Base-by-base conservation (phyloP, 768 basidiomycete genomes). In the Suillus occidentalis region DNA sequence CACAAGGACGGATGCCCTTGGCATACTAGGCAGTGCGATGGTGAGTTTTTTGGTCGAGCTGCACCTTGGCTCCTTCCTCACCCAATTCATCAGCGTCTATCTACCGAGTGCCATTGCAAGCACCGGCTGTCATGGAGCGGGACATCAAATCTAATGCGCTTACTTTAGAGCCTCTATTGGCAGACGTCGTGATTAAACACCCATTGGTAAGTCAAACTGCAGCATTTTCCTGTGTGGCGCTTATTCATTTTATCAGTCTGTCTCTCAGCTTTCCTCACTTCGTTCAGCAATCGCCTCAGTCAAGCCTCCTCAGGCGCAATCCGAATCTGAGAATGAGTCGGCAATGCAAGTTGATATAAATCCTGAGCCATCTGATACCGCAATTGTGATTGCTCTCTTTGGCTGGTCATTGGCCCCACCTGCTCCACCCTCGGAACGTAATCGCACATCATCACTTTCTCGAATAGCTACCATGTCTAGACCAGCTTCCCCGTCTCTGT, bases 1-100 rank as follows among this genome's bases (percentile, higher is more conserved):
- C 93, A 95, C 73, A 93, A 93, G 74, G 82, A 87, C 53, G 90
- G 90, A 0, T 95, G 93, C 71, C 92, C 93, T 3, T 95, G 93
- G 93, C 91, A 85, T 73, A 80, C 83, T 59, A 84, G 86, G 63
- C 93, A 94, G 72, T 94, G 92, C 68, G 90, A 93, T 74, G 78
- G 92, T 94, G 70, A 66, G 86, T 74, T 42, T 39, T 50, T 60
- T 37, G 66, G 49, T 50, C 3, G 52, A 18, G 18, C 14, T 56
- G 53, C 5, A n/a, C 28, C 34, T 60, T 37, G 70, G 7, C 67
- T 49, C 31, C 45, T 7, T 47, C 8, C 56, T 66, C 43, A 49
- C 28, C 37, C 6, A 50, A n/a, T 49, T 43, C 34, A 8, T 42
- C 64, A 83, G 91, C 83, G 53, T 87, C 88, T 0, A 87, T 94